Percentiles rank a stretch among this genome's conserved stretches.
phyloP scores from a whole-genome alignment of 495 filamentous ascomycete species.

The Thozetella sp. region DNA sequence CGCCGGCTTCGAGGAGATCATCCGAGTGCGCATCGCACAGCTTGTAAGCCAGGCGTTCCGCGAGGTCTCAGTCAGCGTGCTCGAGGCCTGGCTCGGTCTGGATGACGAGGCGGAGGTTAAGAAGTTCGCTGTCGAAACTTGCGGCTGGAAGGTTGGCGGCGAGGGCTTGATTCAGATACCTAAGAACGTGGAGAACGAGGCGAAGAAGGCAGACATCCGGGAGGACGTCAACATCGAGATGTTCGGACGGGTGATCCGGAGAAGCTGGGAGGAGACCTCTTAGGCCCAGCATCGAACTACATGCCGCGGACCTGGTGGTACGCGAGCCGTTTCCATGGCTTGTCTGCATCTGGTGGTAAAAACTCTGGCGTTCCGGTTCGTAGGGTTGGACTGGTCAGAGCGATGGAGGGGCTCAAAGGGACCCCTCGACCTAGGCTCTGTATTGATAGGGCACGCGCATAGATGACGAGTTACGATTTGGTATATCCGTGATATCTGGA shows the following conservation, averaged over 20 bases:
- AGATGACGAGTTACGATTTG: slow-evolving; percentile 24
- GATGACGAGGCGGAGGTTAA: slow-evolving; percentile 70
- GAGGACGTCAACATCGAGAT: slow-evolving; percentile 97
- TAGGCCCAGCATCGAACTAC: slow-evolving; percentile 26
- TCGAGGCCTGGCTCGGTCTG: slow-evolving; percentile 89
- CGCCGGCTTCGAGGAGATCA: slow-evolving; percentile 93
- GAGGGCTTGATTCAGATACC: slow-evolving; percentile 65
- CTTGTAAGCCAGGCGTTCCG: slow-evolving; percentile 87
- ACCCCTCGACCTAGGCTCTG: slow-evolving; percentile 1
- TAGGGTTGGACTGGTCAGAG: slow-evolving; percentile 18
- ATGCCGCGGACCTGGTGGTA: slow-evolving; percentile 7
- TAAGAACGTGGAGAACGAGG: slow-evolving; percentile 97
- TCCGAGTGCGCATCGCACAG: slow-evolving; percentile 87
- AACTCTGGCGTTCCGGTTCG: slow-evolving; percentile 31
- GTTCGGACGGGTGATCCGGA: slow-evolving; percentile 75
- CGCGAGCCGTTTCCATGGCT: slow-evolving; percentile 8
- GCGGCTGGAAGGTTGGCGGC: slow-evolving; percentile 78
- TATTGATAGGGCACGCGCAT: slow-evolving; percentile 8
- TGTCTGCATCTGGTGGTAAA: slow-evolving; percentile 26
- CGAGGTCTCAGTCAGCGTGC: slow-evolving; percentile 71
- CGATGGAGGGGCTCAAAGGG: slow-evolving; percentile 16
- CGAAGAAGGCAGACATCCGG: slow-evolving; percentile 91
- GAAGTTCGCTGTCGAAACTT: slow-evolving; percentile 81
- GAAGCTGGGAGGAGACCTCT: slow-evolving; percentile 89
- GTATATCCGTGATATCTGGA: not conserved